Base-by-base conservation (phyloP, 352 stramenopile genomes). In the Plasmopara halstedii region DNA sequence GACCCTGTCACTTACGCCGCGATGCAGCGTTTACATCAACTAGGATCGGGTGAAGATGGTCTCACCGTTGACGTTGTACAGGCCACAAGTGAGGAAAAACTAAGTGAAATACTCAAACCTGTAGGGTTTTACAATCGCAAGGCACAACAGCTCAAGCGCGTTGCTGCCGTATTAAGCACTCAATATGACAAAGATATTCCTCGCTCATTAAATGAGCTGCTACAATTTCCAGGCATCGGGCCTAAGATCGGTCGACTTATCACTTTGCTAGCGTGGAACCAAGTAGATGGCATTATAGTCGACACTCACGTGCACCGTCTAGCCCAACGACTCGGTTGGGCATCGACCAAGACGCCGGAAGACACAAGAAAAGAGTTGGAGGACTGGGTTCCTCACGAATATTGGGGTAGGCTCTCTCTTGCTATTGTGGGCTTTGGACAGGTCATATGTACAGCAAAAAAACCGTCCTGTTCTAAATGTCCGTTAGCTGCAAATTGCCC, bases 301-400 rank as follows among this genome's bases (percentile, higher is more conserved):
- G 79, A 90, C 61, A 90, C 79, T 1, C 79, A 90, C 50, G 71
- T 90, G 9, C 79, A 88, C 36, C 75, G 79, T 9, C 58, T 90
- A 8, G 58, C 75, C 0, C 56, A 79, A n/a, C 71, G 79, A 18
- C 65, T 90, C 2, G 58, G 62, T 15, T 84, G 79, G 79, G 59
- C 76, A 14, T 46, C 36, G 2, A 44, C 47, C 0, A 41, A 37
- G 13, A 54, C 5, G 5, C 32, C 52, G 0, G 71, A 88, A 56
- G 58, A 80, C 17, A 88, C 76, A 5, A 57, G 71, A 15, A 53
- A 50, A 9, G 64, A 68, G 13, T 44, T 88, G 15, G 73, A 88
- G 50, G 62, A 68, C 6, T 90, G 78, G 78, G 48, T 90, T 35
- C 78, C 78, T 9, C 58, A 55, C 0, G 46, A 67, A 33, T 61